A percentile compares a stretch with the other conserved stretches of the same genome.
These are phyloP conservation scores for Phytopythium mirpurense DNA, from an alignment of 352 stramenopile genomes.

Conservation along the genomic window DNA sequence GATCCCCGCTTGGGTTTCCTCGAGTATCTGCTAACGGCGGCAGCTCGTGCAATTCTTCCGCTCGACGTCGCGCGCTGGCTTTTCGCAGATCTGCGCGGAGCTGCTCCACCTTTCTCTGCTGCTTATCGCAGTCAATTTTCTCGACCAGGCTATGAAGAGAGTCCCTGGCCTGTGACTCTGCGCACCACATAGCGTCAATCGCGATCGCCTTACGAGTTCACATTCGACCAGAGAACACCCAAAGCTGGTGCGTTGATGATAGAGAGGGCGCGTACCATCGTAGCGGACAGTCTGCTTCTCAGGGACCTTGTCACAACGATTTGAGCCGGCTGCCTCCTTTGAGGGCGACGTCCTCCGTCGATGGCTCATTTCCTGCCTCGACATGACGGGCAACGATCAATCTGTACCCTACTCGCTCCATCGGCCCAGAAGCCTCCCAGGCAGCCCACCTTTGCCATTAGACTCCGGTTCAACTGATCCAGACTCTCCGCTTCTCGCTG, in stretches of 20 bases:
- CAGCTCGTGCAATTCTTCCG: slow-evolving; percentile 3
- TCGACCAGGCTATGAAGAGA: slow-evolving; percentile 18
- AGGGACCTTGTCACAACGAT: no score
- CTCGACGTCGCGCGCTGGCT: slow-evolving; percentile 15
- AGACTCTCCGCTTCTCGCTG: slow-evolving; percentile 29
- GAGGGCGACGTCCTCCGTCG: not conserved
- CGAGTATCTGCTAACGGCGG: not conserved
- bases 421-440: not conserved
- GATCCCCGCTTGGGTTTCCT: not conserved
- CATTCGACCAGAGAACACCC: not conserved
- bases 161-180: slow-evolving; percentile 9
- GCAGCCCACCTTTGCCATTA: slow-evolving; percentile 23
- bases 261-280: not conserved
- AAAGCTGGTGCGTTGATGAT: not conserved
- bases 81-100: slow-evolving; percentile 29
- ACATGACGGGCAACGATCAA: not conserved
- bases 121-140: slow-evolving; percentile 23
- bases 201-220: not conserved
- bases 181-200: not conserved
- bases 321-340: not conserved
- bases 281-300: no score
- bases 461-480: slow-evolving; percentile 17
- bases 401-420: not conserved
- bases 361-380: not conserved
- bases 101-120: slow-evolving; percentile 31